Conservation (phyloP, 345 rosid species). For the Dipteronia sinensis region DNA sequence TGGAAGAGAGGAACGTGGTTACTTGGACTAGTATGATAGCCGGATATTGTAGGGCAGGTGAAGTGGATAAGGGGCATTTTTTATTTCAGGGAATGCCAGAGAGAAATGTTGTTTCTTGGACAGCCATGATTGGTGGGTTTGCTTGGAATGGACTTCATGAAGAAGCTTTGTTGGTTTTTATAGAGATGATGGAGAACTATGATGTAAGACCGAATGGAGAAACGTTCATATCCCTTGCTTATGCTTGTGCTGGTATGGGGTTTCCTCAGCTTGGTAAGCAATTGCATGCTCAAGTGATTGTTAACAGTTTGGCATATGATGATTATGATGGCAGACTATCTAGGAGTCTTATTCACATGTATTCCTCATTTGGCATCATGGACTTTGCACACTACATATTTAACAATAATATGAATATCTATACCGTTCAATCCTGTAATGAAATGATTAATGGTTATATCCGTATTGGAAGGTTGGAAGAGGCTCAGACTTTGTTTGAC, state of each 20-base stretch:
- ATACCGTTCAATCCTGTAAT: conserved; percentile 43
- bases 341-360: conserved; percentile 75
- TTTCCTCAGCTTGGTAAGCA: conserved; percentile 57
- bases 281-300: conserved; percentile 56
- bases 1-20: conserved; percentile 49
- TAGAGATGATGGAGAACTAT: conserved; percentile 36
- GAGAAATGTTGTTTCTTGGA: conserved; percentile 69
- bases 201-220: conserved; percentile 54
- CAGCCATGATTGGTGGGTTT: conserved; percentile 68
- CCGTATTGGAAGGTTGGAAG: conserved; percentile 43
- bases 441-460: conserved; percentile 49
- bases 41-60: conserved; percentile 61
- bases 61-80: conserved; percentile 48
- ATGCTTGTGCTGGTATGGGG: conserved; percentile 68
- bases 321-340: conserved; percentile 65
- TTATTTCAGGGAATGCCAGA: conserved; percentile 57
- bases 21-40: conserved; percentile 71
- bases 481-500: conserved; percentile 50
- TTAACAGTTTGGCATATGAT: conserved; percentile 40
- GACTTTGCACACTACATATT: conserved; percentile 49
- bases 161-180: conserved; percentile 50
- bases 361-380: conserved; percentile 56
- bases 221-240: conserved; percentile 69
- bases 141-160: conserved; percentile 58
- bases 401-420: conserved; percentile 28